phyloP scores from a whole-genome alignment of 768 basidiomycete genomes.

The Boletus barrowsii region DNA sequence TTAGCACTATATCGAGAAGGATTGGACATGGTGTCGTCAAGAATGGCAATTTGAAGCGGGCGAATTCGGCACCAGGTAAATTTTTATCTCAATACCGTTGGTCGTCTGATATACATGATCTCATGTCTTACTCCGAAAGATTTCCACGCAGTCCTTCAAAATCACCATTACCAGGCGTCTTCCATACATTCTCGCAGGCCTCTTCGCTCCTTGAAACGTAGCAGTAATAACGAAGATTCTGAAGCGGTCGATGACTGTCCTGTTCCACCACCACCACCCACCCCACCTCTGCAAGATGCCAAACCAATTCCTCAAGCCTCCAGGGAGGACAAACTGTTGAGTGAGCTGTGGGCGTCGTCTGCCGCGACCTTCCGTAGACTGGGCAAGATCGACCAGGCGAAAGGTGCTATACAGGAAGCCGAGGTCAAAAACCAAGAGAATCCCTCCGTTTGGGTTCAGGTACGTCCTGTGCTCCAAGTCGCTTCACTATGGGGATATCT shows the following conservation, averaged over 20 bases:
- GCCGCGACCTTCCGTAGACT: conserved; percentile 90
- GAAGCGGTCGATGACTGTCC: conserved; percentile 34
- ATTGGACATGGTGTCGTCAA: conserved; percentile 68
- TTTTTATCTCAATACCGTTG: conserved; percentile 9
- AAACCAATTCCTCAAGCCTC: conserved; percentile 36
- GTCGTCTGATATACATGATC: not conserved
- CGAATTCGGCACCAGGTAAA: conserved; percentile 68
- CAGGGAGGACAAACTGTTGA: conserved; percentile 67
- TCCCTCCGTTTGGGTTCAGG: conserved; percentile 93
- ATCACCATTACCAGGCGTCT: conserved; percentile 65
- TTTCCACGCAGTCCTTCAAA: conserved; percentile 63
- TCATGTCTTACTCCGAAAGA: conserved; percentile 39
- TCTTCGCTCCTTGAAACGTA: conserved; percentile 46
- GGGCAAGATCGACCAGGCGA: conserved; percentile 87
- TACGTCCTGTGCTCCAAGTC: conserved; percentile 33
- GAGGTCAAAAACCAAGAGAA: conserved; percentile 86
- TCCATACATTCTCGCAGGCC: conserved; percentile 82
- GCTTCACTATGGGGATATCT: not conserved
- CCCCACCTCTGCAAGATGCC: conserved; percentile 36
- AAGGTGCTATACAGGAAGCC: conserved; percentile 91
- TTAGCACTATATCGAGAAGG: conserved; percentile 73
- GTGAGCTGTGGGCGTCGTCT: conserved; percentile 89
- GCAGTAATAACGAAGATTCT: conserved; percentile 32
- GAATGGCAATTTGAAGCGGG: conserved; percentile 53
- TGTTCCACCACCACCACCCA: conserved; percentile 32